These are phyloP conservation scores for Piper betle DNA, from an alignment of 164 flowering plant species.

Conservation along the genomic window DNA sequence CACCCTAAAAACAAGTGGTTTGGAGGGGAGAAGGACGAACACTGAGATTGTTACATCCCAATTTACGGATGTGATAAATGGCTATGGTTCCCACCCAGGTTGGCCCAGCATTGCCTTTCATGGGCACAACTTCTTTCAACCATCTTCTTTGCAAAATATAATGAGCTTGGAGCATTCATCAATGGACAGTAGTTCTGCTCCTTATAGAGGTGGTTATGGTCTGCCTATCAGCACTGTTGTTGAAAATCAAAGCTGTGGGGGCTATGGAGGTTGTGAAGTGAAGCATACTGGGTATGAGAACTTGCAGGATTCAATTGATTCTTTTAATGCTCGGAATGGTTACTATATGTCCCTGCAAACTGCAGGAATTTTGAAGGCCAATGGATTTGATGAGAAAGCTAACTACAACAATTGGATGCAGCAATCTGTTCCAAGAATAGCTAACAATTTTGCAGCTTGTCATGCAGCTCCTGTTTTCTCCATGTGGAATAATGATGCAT, in stretches of 20 bases:
- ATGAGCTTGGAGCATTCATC: constrained; percentile 15
- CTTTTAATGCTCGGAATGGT: constrained; percentile 26
- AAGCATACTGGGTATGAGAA: constrained; percentile 18
- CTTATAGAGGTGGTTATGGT: constrained; percentile 1
- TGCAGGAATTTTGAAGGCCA: constrained; percentile 9
- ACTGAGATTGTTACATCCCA: constrained; percentile 21
- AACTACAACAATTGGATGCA: constrained; percentile 32
- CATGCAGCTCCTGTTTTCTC: constrained; percentile 41
- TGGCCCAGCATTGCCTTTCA: constrained; percentile 57
- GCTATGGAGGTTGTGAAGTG: constrained; percentile 9
- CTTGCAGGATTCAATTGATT: not conserved
- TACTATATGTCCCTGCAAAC: constrained; percentile 28
- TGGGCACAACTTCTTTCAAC: constrained; percentile 58
- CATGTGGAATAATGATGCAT: constrained; percentile 50
- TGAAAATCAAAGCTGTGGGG: constrained; percentile 18
- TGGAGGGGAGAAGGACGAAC: constrained; percentile 18
- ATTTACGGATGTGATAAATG: constrained; percentile 23
- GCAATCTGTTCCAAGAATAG: constrained; percentile 3
- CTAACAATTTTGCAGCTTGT: constrained; percentile 26
- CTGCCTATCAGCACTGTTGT: constrained; percentile 25
- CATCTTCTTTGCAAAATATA: constrained; percentile 42
- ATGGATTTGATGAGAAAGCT: constrained; percentile 30
- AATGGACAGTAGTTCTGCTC: constrained; percentile 36
- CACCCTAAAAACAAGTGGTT: constrained; percentile 16
- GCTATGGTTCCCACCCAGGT: constrained; percentile 16